Percentiles rank a stretch among this genome's conserved stretches.
These are phyloP conservation scores for Fusarium nurragi DNA, from an alignment of 2,329 filamentous ascomycete genomes.

Conservation along the genomic window DNA sequence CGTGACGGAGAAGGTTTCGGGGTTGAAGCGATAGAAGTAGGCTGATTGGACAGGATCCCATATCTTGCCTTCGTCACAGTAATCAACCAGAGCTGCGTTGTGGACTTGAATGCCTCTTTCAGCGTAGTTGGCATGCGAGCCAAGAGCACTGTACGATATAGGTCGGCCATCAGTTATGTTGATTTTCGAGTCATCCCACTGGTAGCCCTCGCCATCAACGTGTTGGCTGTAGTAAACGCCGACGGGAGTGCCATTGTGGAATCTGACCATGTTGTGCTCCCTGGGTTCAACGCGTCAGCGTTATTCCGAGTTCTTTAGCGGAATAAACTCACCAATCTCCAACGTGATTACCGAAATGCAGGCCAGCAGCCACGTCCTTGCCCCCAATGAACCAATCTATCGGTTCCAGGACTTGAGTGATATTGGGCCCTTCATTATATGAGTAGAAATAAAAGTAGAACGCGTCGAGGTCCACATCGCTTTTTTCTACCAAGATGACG, in stretches of 20 bases:
- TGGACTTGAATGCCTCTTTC: conserved; percentile 46
- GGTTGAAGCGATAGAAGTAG: conserved; percentile 50
- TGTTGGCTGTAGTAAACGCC: conserved; percentile 47
- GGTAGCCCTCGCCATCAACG: conserved; percentile 36
- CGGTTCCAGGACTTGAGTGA: conserved; percentile 47
- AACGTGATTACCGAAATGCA: conserved; percentile 47
- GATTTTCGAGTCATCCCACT: conserved; percentile 45
- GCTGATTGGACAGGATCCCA: conserved; percentile 51
- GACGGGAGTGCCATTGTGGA: conserved; percentile 40
- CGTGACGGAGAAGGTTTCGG: conserved; percentile 37
- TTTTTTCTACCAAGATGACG: conserved; percentile 46
- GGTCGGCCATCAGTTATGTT: conserved; percentile 44
- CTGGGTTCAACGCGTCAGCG: conserved; percentile 5
- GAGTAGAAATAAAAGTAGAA: conserved; percentile 52
- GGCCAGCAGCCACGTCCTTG: conserved; percentile 22
- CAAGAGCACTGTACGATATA: conserved; percentile 48
- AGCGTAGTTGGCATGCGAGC: conserved; percentile 50
- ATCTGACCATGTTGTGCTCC: conserved; percentile 45
- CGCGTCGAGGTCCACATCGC: conserved; percentile 42
- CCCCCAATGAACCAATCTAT: conserved; percentile 36
- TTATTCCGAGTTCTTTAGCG: fast-evolving
- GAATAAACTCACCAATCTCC: conserved; percentile 42
- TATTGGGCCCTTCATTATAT: conserved; percentile 46
- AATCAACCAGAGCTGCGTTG: conserved; percentile 47
- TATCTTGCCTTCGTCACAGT: conserved; percentile 46